Evolutionary conservation across 2,329 filamentous ascomycete genomes (phyloP).

Genomic region (Bipolaris bicolor): DNA sequence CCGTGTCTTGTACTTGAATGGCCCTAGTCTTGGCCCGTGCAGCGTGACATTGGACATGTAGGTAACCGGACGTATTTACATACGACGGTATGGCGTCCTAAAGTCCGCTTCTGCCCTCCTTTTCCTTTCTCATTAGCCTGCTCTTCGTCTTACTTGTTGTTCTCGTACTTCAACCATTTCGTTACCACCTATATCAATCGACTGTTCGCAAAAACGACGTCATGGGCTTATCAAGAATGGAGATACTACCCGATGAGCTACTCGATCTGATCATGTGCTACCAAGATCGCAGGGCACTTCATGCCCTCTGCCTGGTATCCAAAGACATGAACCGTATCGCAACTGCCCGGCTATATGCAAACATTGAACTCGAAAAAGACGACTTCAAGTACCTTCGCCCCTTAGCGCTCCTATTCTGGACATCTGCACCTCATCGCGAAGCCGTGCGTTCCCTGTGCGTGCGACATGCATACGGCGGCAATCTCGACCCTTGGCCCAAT

Average conservation of each 20-base stretch:
- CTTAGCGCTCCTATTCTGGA: constrained; percentile 19
- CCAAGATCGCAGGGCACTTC: background rate
- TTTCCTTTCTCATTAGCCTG: background rate
- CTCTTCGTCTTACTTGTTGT: background rate
- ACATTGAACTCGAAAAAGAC: constrained; percentile 14
- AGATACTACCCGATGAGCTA: constrained; percentile 23
- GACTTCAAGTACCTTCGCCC: constrained; percentile 20
- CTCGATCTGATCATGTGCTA: constrained; percentile 16
- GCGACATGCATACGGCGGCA: constrained; percentile 21
- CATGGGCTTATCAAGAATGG: constrained; percentile 5
- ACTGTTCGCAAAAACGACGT: background rate
- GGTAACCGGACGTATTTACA: background rate
- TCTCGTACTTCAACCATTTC: background rate
- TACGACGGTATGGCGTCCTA: no score
- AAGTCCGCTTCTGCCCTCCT: background rate
- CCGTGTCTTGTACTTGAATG: constrained; percentile 15
- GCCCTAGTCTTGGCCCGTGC: constrained; percentile 11
- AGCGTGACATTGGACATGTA: constrained; percentile 7
- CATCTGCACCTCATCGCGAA: constrained; percentile 8
- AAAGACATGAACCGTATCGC: constrained; percentile 20
- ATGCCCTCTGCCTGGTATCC: constrained; percentile 20
- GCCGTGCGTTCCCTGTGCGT: constrained; percentile 17
- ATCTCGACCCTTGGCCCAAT: constrained; percentile 22
- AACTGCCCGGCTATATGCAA: constrained; percentile 20
- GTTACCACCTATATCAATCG: background rate